Percentiles rank a stretch among this genome's conserved stretches.
These are phyloP conservation scores for Tetrahymena elliotti DNA, from an alignment of 73 alveolate genomes.

Conservation along the genomic window DNA sequence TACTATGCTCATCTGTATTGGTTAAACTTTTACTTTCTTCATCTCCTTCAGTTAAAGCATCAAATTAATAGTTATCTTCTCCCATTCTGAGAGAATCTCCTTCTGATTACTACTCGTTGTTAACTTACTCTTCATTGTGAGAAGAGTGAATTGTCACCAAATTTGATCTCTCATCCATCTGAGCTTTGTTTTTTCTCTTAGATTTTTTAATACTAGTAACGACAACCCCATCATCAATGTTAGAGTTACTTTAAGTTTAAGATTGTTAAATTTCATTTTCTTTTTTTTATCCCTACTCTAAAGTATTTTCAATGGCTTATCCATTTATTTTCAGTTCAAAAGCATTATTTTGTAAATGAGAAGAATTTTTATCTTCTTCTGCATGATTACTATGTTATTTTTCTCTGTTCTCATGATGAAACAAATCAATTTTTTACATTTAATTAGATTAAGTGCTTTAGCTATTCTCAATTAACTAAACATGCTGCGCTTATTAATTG, in stretches of 20 bases:
- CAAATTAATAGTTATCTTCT: slow-evolving; percentile 9
- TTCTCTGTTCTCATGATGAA: background rate
- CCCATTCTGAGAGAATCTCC: slow-evolving; percentile 35
- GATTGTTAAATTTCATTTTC: background rate
- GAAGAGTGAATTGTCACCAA: slow-evolving; percentile 3
- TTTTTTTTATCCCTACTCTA: background rate
- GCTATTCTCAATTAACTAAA: too few relatives aligned
- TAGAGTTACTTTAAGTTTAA: background rate
- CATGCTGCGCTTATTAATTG: too few relatives aligned
- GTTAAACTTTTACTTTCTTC: background rate
- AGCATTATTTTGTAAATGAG: background rate
- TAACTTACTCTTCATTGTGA: slow-evolving; percentile 19
- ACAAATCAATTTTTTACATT: too few relatives aligned
- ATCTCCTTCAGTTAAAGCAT: background rate
- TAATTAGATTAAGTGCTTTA: too few relatives aligned
- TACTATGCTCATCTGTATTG: background rate
- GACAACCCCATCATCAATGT: background rate
- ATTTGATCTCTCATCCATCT: background rate
- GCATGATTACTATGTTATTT: too few relatives aligned
- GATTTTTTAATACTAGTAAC: background rate
- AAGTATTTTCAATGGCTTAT: background rate
- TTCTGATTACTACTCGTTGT: slow-evolving; percentile 8
- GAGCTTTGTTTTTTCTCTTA: background rate
- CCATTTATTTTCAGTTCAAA: background rate
- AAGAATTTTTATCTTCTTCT: background rate